Conservation (phyloP, 441 rosid genomes). For the Brassica balearica region DNA sequence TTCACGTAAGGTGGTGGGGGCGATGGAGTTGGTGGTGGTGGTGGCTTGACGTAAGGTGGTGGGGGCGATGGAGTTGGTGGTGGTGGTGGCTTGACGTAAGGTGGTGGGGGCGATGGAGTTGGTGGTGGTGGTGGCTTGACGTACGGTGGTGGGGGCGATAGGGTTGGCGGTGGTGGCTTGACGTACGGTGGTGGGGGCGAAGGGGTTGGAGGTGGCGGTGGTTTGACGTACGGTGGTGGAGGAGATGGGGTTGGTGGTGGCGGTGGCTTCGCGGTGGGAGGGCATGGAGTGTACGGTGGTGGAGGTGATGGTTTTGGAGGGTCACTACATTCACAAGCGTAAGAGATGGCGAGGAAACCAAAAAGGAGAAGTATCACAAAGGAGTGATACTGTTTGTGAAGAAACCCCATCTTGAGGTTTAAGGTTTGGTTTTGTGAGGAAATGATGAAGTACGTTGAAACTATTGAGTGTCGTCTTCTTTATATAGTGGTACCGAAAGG, state of each 20-base stretch:
- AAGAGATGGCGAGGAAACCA: constrained; percentile 24
- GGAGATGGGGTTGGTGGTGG: constrained; percentile 47
- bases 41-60: not conserved
- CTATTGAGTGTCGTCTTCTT: constrained; percentile 26
- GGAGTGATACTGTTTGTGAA: constrained; percentile 29
- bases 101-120: constrained; percentile 28
- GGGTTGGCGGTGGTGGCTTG: constrained; percentile 38
- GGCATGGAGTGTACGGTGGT: constrained; percentile 34
- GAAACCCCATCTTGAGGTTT: constrained; percentile 37
- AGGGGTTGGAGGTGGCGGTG: constrained; percentile 40
- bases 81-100: constrained; percentile 35
- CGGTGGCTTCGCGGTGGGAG: constrained; percentile 20
- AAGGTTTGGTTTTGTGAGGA: constrained; percentile 18
- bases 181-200: constrained; percentile 26
- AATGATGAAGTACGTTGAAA: constrained; percentile 33
- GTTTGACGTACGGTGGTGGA: constrained; percentile 17
- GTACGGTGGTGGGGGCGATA: constrained; percentile 15
- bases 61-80: not conserved
- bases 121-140: constrained; percentile 51
- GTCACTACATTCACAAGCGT: constrained; percentile 42
- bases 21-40: constrained; percentile 33
- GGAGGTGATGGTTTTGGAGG: constrained; percentile 39
- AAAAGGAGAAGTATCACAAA: constrained; percentile 30
- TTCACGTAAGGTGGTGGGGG: constrained; percentile 10
- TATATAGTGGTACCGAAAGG: constrained; percentile 23